Base-by-base conservation (phyloP, 495 filamentous ascomycete genomes). In the Penicillium cosmopolitanum region DNA sequence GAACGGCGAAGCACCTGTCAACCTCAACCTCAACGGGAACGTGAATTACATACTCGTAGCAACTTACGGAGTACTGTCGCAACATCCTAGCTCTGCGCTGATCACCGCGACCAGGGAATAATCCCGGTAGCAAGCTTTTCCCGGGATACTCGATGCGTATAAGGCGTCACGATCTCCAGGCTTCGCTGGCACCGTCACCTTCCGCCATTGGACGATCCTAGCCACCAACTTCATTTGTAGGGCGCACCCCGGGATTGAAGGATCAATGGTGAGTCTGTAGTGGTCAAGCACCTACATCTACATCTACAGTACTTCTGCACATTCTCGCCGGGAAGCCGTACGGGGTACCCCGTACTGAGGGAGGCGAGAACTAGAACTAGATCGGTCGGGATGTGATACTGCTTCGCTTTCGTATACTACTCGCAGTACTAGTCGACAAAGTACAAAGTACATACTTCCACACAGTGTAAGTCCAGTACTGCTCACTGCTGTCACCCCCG, bases 71-170 rank as follows among this genome's bases (percentile, higher is more conserved):
- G n/a, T n/a, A n/a, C n/a, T n/a, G n/a, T n/a, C n/a, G n/a, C n/a
- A 31, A 31, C 28, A 31, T 9, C 28, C 8, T 31, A 31, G 28
- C 8, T 31, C 28, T 31, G 28, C 36, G 36, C 36, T 38, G 36
- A 38, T 38, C 36, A 11, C 25, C 25, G 46, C 43, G 12, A 25
- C 47, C 54, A 56, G 54, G 54, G 54, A 56, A 50, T 50, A 48
- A 56, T 56, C 54, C 54, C 28, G 43, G 19, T n/a, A 38, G 36
- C 38, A 57, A 57, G 55, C 55, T 57, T 56, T 56, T 38, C 36
- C 43, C 44, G 55, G 55, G 55, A 48, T 48, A 48, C 46, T 28
- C 46, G 12, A 48, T 48, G 46, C 19, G 46, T 48, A 25, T 13
- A 44, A 16, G 42, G 16, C 42, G 42, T 44, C 42, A 19, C 42